Percentiles rank a stretch among this genome's conserved stretches.
Conservation (phyloP, 2,329 filamentous ascomycete genomes). For the Colletotrichum cordylinicola region DNA sequence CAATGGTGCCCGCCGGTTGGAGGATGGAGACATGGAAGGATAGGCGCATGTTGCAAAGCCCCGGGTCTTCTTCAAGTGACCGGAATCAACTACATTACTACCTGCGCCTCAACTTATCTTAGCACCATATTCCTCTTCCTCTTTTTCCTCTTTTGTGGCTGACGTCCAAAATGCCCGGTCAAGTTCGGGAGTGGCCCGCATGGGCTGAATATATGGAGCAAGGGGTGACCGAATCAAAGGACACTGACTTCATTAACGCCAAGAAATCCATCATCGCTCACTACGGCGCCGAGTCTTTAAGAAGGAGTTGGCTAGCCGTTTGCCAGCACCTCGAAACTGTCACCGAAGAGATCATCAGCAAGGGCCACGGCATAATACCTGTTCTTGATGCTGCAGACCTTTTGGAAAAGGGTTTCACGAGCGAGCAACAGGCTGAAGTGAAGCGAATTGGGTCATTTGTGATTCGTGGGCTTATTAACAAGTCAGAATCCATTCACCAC, state of each 20-base stretch:
- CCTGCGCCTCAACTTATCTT: background rate
- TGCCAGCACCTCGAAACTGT: slow-evolving; percentile 39
- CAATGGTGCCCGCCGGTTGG: background rate
- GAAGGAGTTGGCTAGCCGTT: slow-evolving; percentile 41
- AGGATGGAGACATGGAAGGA: no score
- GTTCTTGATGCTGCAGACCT: slow-evolving; percentile 34
- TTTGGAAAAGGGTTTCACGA: slow-evolving; percentile 24
- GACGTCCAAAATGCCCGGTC: slow-evolving; percentile 20
- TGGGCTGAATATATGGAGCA: slow-evolving; percentile 27
- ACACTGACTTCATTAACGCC: slow-evolving; percentile 28
- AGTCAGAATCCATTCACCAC: slow-evolving; percentile 26
- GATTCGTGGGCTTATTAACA: slow-evolving; percentile 24
- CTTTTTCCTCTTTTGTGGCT: background rate
- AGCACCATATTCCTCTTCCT: background rate
- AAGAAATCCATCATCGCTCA: slow-evolving; percentile 40
- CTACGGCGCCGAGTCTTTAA: slow-evolving; percentile 39
- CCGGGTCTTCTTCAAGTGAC: background rate
- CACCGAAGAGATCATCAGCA: slow-evolving; percentile 39
- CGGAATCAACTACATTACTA: no score
- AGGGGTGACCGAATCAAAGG: slow-evolving; percentile 7
- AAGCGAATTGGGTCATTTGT: slow-evolving; percentile 30
- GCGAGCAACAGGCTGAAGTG: slow-evolving; percentile 28
- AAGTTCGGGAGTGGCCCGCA: slow-evolving; percentile 26
- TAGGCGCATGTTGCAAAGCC: no score
- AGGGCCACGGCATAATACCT: slow-evolving; percentile 38